phyloP scores from a whole-genome alignment of 768 basidiomycete species.

The Kwoniella botswanensis region DNA sequence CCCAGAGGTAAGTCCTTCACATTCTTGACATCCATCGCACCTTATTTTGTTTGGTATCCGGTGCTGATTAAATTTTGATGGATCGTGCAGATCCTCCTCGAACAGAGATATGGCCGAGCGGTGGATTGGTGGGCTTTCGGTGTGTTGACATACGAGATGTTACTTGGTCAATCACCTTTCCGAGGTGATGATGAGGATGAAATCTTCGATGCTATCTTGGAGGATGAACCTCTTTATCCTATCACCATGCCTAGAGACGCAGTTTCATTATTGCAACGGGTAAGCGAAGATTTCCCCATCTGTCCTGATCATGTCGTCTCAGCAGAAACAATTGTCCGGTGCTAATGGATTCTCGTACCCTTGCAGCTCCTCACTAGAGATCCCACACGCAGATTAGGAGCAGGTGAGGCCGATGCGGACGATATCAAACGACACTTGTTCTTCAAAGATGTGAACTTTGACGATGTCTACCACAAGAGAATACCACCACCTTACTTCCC shows the following conservation, averaged over 20 bases:
- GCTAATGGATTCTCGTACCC: too few relatives aligned
- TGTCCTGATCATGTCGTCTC: too few relatives aligned
- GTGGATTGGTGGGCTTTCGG: slow-evolving; percentile 99
- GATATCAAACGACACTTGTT: slow-evolving; percentile 97
- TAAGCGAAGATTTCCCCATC: too few relatives aligned
- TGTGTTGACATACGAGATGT: slow-evolving; percentile 97
- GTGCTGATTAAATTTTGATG: slow-evolving; percentile 10
- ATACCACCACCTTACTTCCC: slow-evolving; percentile 98
- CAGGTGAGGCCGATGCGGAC: slow-evolving; percentile 88
- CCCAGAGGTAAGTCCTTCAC: slow-evolving; percentile 73
- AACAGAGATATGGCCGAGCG: slow-evolving; percentile 96
- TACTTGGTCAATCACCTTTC: slow-evolving; percentile 98
- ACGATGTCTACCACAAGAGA: slow-evolving; percentile 95
- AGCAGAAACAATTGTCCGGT: too few relatives aligned
- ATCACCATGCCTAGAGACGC: slow-evolving; percentile 99
- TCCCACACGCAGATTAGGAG: slow-evolving; percentile 85
- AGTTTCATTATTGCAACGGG: slow-evolving; percentile 93
- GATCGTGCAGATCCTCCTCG: slow-evolving; percentile 80
- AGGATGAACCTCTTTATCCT: slow-evolving; percentile 97
- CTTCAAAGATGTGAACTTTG: slow-evolving; percentile 97
- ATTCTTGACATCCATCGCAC: too few relatives aligned
- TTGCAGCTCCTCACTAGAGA: slow-evolving; percentile 86
- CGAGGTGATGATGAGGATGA: slow-evolving; percentile 99
- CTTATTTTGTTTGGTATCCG: not conserved
- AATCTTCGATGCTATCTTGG: slow-evolving; percentile 98